Evolutionary conservation across 1,284 basidiomycete species (phyloP), one percentile per base, ranked within the genome.

Genomic region (Cystobasidium sp.): DNA sequence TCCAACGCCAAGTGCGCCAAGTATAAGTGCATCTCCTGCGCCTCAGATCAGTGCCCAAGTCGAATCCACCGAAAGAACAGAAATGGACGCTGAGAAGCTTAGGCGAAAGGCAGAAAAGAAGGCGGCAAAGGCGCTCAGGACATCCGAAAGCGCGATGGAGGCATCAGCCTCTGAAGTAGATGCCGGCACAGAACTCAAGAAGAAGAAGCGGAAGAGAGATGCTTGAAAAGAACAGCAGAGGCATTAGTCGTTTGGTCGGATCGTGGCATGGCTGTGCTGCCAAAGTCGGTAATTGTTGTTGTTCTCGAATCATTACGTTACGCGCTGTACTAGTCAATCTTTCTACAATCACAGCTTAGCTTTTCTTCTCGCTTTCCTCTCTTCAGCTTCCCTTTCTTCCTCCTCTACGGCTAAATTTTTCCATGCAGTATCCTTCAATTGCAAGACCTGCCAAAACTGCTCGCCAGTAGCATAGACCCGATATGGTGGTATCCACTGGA

Each of bases 401-500:
- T 22, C 59, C 16, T 20, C 39, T 31, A 1, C 5, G 31, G 31
- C 31, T 31, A 31, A 31, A 31, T 31, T 5, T 47, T 31, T 63
- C 61, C 44, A 63, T 6, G 14, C 31, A 6, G 44, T 18, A n/a
- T 70, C 68, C 47, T 56, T 41, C 24, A 41, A 41, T 39, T 55
- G 51, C 18, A 41, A 37, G 12, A 71, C 14, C 18, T 49, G 39
- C 69, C 69, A 71, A 20, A 71, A 71, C 47, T 44, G 43, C 37
- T 51, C 59, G 41, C 69, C 69, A n/a, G 62, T 43, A 7, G 61
- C 58, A 39, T 61, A 24, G 24, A 71, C 37, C 4, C 69, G 69
- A 22, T 49, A 51, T 1, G 69, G 46, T 10, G 69, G 69, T 14
- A 71, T 63, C 69, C 69, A 71, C 46, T 71, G 69, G 14, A 71